Evolutionary conservation across 2,329 filamentous ascomycete species (phyloP).

Genomic region (Colletotrichum lindemuthianum): DNA sequence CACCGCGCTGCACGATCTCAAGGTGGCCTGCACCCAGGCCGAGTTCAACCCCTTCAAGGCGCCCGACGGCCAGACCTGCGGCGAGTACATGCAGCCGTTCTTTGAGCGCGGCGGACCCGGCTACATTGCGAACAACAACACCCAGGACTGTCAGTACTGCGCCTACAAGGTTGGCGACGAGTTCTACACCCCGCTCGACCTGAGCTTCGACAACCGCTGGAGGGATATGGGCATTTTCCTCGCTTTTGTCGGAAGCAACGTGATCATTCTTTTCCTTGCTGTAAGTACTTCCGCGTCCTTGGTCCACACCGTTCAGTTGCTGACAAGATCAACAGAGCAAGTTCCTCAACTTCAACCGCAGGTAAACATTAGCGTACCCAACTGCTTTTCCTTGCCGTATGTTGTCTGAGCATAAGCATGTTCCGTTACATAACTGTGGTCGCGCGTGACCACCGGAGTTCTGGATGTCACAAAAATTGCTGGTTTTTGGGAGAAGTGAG

Average conservation of each 20-base stretch:
- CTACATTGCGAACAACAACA: slow-evolving; percentile 75
- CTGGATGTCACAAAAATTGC: background rate
- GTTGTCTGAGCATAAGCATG: slow-evolving; percentile 20
- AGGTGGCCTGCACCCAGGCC: slow-evolving; percentile 66
- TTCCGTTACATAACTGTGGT: background rate
- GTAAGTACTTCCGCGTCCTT: slow-evolving; percentile 49
- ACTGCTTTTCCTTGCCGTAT: slow-evolving; percentile 12
- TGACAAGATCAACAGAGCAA: slow-evolving; percentile 50
- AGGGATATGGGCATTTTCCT: slow-evolving; percentile 82
- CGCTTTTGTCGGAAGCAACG: slow-evolving; percentile 81
- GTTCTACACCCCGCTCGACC: slow-evolving; percentile 76
- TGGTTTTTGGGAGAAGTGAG: background rate
- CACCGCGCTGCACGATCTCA: slow-evolving; percentile 75
- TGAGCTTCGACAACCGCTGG: slow-evolving; percentile 78
- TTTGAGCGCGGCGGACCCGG: slow-evolving; percentile 75
- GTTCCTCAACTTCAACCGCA: slow-evolving; percentile 64
- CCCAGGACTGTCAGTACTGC: slow-evolving; percentile 80
- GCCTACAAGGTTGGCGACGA: slow-evolving; percentile 83
- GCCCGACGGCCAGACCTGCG: slow-evolving; percentile 74
- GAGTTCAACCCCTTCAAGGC: slow-evolving; percentile 78
- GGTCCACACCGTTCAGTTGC: background rate
- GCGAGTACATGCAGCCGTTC: slow-evolving; percentile 78
- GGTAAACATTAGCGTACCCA: slow-evolving; percentile 44
- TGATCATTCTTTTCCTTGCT: slow-evolving; percentile 68
- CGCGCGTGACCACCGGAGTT: background rate